Conservation (phyloP, 2,329 filamentous ascomycete species). For the Alternaria panax region DNA sequence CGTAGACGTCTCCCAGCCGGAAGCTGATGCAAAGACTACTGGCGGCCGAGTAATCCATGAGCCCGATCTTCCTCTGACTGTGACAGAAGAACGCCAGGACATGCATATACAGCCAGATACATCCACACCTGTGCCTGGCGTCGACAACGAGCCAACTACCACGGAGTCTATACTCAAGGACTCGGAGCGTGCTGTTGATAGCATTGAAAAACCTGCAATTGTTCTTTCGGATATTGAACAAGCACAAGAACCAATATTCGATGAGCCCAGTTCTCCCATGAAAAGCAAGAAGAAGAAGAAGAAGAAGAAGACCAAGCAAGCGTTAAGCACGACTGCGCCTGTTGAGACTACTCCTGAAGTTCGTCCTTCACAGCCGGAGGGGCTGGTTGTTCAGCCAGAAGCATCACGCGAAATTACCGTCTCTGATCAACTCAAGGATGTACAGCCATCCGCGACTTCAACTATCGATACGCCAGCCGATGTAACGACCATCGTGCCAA, state of each 20-base stretch:
- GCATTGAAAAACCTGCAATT: not conserved
- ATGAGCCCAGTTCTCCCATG: conserved; percentile 15
- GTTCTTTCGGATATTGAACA: not conserved
- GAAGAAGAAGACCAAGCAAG: conserved; percentile 39
- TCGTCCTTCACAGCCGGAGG: conserved; percentile 3
- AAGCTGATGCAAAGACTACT: not conserved
- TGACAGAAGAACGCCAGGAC: not conserved
- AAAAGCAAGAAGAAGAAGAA: conserved; percentile 41
- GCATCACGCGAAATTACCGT: not conserved
- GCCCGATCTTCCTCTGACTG: not conserved
- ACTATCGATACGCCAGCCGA: conserved; percentile 2
- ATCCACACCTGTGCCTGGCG: not conserved
- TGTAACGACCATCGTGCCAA: not conserved
- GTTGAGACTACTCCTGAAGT: conserved; percentile 11
- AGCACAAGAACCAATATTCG: not conserved
- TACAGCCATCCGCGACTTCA: not conserved
- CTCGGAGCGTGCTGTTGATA: not conserved
- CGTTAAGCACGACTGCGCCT: conserved; percentile 15
- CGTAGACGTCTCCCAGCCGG: not conserved
- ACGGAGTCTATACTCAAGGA: not conserved
- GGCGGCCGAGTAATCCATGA: not conserved
- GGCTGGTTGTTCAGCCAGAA: conserved; percentile 2
- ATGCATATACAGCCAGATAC: not conserved
- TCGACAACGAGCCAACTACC: not conserved
- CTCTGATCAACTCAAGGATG: conserved; percentile 2